Evolutionary conservation across 2,329 filamentous ascomycete genomes (phyloP), one percentile per base, ranked within the genome.

Genomic region (Xenoacremonium recifei): DNA sequence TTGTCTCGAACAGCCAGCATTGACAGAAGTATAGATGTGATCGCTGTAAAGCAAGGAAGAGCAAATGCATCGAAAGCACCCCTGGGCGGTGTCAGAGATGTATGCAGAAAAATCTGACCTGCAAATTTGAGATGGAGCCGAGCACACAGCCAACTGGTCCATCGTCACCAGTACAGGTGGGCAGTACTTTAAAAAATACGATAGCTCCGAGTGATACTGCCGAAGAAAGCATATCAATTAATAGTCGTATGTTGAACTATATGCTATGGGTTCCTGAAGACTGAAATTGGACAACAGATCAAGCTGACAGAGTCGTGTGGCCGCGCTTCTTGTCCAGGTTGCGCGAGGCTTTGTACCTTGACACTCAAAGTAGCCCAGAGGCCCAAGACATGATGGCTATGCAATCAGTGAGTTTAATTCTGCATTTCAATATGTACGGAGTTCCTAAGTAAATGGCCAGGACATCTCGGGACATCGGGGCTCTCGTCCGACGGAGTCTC

Each of bases 41-140:
- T 38, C 58, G 53, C 16, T 67, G 64, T 41, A 67, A 67, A 41
- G 49, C 54, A 5, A 49, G 64, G 16, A 66, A 67, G 42, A 65
- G 60, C 39, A 63, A 59, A 40, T 66, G 64, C 31, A 56, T 66
- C 21, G 59, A 62, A 43, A 52, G 44, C 0, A 33, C 43, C 1
- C 45, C 50, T 1, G 62, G 58, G 0, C 44, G 44, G 11, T 67
- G 61, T 30, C 49, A 61, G 16, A 48, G 63, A 39, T 65, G 63
- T 20, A 47, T 49, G 10, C 36, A 50, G 31, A 53, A 48, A 20
- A 55, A 55, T 2, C 35, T 56, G 17, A 23, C 45, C 4, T 60
- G 58, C 35, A 46, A 43, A 2, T 56, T 54, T 20, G 49, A 56
- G 20, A 43, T n/a, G n/a, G n/a, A n/a, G n/a, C n/a, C n/a, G n/a